phyloP scores from a whole-genome alignment of 306 rosid genomes.

The Canavalia ensiformis region DNA sequence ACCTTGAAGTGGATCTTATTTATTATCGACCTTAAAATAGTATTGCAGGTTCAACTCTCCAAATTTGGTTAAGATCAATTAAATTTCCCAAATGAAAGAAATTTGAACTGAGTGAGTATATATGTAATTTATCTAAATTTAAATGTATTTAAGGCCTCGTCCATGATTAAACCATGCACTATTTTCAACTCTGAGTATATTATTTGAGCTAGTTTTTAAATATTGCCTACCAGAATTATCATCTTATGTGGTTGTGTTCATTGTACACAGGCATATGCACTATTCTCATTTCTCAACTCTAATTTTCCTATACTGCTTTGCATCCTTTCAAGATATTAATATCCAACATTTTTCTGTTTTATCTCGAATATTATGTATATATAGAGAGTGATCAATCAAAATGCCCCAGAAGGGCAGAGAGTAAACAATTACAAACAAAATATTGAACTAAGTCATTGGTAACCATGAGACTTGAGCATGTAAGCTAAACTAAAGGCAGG shows the following conservation, averaged over 20 bases:
- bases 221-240: too few species aligned
- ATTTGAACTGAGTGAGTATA: not conserved
- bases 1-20: not conserved
- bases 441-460: not conserved
- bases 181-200: too few species aligned
- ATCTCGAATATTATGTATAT: too few species aligned
- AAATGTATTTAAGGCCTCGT: not conserved
- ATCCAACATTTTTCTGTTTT: too few species aligned
- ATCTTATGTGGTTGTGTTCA: not conserved
- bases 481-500: not conserved
- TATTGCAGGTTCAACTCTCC: not conserved
- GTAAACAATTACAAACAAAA: slow-evolving; percentile 9
- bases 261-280: not conserved
- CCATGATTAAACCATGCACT: not conserved
- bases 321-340: too few species aligned
- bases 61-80: not conserved
- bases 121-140: not conserved
- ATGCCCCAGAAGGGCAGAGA: not conserved
- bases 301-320: too few species aligned
- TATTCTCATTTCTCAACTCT: too few species aligned
- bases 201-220: too few species aligned
- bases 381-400: too few species aligned
- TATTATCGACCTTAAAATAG: not conserved
- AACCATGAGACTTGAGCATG: not conserved
- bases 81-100: not conserved